Conservation (phyloP, 768 basidiomycete species). For the Russula abietina region DNA sequence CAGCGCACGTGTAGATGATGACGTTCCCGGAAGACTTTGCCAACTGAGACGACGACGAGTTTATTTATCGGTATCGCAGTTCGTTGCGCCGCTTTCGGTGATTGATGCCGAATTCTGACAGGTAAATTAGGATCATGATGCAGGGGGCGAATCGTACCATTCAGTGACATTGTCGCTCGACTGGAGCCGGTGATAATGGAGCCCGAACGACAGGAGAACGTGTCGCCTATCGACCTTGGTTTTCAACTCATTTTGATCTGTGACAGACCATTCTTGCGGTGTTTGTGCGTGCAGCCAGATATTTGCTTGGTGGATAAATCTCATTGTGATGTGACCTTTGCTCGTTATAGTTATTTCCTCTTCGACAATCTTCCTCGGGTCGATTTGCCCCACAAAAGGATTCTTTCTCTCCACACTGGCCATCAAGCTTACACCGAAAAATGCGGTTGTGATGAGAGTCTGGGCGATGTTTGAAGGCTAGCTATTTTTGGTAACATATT, state of each 20-base stretch:
- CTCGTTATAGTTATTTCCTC: conserved; percentile 77
- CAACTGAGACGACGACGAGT: conserved; percentile 97
- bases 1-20: conserved; percentile 43
- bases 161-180: conserved; percentile 86
- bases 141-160: conserved; percentile 81
- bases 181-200: conserved; percentile 99
- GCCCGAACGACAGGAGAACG: conserved; percentile 94
- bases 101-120: background rate
- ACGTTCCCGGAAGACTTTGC: conserved; percentile 97
- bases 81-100: conserved; percentile 1
- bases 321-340: background rate
- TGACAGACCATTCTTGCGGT: conserved; percentile 68
- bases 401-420: conserved; percentile 95
- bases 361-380: conserved; percentile 89
- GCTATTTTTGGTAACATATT: background rate
- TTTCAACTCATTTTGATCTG: background rate
- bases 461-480: background rate
- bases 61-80: conserved; percentile 95
- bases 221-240: conserved; percentile 31
- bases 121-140: background rate
- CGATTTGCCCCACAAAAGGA: conserved; percentile 96
- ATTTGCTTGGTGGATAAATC: conserved; percentile 1
- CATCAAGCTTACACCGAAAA: conserved; percentile 96
- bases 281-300: conserved; percentile 45
- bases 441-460: conserved; percentile 89